Evolutionary conservation across 768 basidiomycete species (phyloP).

Genomic region (Termitomyces bulborhizus): DNA sequence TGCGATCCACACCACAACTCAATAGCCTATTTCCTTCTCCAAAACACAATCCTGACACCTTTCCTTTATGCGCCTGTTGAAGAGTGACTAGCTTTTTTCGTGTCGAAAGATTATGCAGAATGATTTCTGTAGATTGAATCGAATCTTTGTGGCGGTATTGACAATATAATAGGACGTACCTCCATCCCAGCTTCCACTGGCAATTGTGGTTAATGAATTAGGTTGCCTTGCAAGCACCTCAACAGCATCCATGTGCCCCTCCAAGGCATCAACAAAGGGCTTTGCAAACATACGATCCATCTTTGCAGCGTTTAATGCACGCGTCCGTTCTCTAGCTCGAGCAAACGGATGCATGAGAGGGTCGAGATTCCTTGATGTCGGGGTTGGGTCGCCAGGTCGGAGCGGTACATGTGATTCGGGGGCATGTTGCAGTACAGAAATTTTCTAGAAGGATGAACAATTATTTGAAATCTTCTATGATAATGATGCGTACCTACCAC

Average conservation of each 20-base stretch:
- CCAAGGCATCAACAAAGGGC: conserved; percentile 84
- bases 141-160: background rate
- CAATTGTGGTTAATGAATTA: conserved; percentile 69
- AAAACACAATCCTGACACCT: conserved; percentile 79
- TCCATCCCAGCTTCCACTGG: conserved; percentile 95
- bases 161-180: conserved; percentile 42
- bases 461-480: background rate
- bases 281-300: conserved; percentile 98
- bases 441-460: conserved; percentile 49
- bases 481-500: conserved; percentile 10
- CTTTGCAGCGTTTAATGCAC: conserved; percentile 93
- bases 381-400: conserved; percentile 79
- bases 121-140: conserved; percentile 49
- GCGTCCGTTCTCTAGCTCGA: conserved; percentile 85
- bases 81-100: conserved; percentile 49
- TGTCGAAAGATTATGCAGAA: conserved; percentile 75
- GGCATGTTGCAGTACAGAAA: conserved; percentile 81
- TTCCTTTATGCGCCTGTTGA: conserved; percentile 75
- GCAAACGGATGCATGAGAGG: conserved; percentile 96
- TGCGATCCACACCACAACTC: conserved; percentile 79
- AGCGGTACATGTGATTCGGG: conserved; percentile 67
- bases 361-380: conserved; percentile 86
- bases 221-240: conserved; percentile 75
- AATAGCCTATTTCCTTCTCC: conserved; percentile 55
- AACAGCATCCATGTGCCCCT: conserved; percentile 94